Evolutionary conservation across 371 early-diverging fungal genomes (phyloP).

Genomic region (Apophysomyces ossiformis): DNA sequence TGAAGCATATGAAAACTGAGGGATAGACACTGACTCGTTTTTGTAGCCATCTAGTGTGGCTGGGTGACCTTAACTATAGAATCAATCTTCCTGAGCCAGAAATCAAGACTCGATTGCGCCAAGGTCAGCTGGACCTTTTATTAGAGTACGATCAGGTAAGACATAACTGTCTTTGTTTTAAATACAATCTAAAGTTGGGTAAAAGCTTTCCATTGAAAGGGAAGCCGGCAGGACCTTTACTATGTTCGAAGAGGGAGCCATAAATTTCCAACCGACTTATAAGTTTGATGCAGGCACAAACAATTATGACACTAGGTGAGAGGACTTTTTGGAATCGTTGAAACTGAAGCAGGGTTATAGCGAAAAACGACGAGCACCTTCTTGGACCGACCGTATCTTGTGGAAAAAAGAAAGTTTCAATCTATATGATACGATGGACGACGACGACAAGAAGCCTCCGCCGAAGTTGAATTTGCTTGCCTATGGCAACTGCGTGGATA

Average conservation of each 20-base stretch:
- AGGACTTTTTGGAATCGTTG: not conserved
- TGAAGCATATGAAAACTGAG: slow-evolving; percentile 16
- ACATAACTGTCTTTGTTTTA: no score
- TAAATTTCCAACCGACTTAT: slow-evolving; percentile 92
- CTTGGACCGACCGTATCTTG: slow-evolving; percentile 94
- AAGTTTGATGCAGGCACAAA: slow-evolving; percentile 88
- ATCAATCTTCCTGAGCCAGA: slow-evolving; percentile 67
- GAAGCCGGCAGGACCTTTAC: slow-evolving; percentile 66
- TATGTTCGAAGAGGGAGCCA: slow-evolving; percentile 80
- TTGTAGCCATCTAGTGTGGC: slow-evolving; percentile 81
- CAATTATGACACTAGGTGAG: slow-evolving; percentile 82
- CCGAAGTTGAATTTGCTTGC: slow-evolving; percentile 44
- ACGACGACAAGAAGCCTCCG: slow-evolving; percentile 19
- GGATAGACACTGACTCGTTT: not conserved
- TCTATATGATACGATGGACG: not conserved
- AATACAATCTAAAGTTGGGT: no score
- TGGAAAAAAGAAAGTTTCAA: slow-evolving; percentile 64
- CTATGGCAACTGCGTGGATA: slow-evolving; percentile 67
- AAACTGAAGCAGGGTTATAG: slow-evolving; percentile 28
- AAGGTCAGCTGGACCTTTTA: slow-evolving; percentile 56
- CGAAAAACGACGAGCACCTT: slow-evolving; percentile 85
- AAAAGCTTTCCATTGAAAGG: slow-evolving; percentile 43
- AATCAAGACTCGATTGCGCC: slow-evolving; percentile 56
- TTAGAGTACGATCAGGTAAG: slow-evolving; percentile 75
- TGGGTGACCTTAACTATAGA: slow-evolving; percentile 96